A percentile compares a stretch with the other conserved stretches of the same genome.
These are phyloP conservation scores for Mycena latifolia DNA, from an alignment of 768 basidiomycete species.

Conservation along the genomic window DNA sequence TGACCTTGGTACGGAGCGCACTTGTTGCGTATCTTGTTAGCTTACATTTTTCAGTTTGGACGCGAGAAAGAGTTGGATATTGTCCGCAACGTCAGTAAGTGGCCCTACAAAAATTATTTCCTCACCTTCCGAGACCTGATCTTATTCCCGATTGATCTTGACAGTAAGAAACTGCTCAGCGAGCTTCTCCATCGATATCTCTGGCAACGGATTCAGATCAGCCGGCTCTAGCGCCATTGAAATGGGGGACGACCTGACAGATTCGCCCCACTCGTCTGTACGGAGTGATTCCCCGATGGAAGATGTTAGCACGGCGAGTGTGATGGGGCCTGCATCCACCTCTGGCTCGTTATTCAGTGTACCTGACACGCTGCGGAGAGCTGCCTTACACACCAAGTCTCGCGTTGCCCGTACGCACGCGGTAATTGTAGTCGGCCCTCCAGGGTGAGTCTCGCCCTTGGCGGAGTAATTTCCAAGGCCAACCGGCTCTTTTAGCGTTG, in stretches of 20 bases:
- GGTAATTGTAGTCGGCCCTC: slow-evolving; percentile 72
- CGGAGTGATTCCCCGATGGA: slow-evolving; percentile 38
- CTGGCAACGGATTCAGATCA: slow-evolving; percentile 47
- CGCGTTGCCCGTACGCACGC: slow-evolving; percentile 66
- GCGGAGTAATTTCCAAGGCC: not conserved
- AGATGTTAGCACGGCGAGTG: slow-evolving; percentile 17
- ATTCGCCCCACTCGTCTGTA: slow-evolving; percentile 33
- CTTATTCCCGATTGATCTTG: slow-evolving; percentile 35
- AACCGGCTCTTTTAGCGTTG: slow-evolving; percentile 57
- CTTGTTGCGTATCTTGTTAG: slow-evolving; percentile 7
- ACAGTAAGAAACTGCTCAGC: slow-evolving; percentile 63
- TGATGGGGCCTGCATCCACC: slow-evolving; percentile 32
- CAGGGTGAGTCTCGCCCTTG: slow-evolving; percentile 58
- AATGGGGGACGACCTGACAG: slow-evolving; percentile 48
- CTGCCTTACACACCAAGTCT: slow-evolving; percentile 57
- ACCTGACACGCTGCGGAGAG: slow-evolving; percentile 58
- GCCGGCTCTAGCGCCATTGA: slow-evolving; percentile 14
- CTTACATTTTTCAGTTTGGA: slow-evolving; percentile 61
- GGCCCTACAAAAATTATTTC: not conserved
- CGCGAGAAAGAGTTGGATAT: slow-evolving; percentile 78
- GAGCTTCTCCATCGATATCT: slow-evolving; percentile 69
- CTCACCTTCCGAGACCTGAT: slow-evolving; percentile 6
- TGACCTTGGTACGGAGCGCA: slow-evolving; percentile 62
- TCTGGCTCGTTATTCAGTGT: slow-evolving; percentile 50
- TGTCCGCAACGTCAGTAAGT: slow-evolving; percentile 76